Evolutionary conservation across 345 rosid species (phyloP), one percentile per base, ranked within the genome.

Genomic region (Syzygium aromaticum): DNA sequence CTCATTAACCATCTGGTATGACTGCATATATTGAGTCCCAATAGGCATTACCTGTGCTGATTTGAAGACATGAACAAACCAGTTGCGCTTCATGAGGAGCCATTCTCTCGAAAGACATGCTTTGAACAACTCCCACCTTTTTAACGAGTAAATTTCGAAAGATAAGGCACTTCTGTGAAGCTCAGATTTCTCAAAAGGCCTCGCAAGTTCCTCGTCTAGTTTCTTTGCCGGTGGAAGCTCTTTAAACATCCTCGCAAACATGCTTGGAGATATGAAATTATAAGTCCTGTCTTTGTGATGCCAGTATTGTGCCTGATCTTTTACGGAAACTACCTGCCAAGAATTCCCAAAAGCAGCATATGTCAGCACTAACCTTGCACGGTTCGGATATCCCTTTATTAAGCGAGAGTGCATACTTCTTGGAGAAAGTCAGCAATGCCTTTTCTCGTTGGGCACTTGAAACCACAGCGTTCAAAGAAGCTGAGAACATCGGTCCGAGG

Each of bases 221-320:
- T 91, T 86, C 84, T 84, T 88, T 27, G 94, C 96, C 7, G 89
- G 51, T 38, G 90, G 91, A 87, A 88, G 91, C 54, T 84, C 86
- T 83, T 89, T 88, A 92, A 91, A 96, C 84, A 73, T 91, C 43
- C 83, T 85, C 2, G 87, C 88, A 59, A 96, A 91, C 86, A 87
- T 86, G n/a, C 93, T 90, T 10, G 91, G 92, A 16, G 96, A 88
- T 86, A 95, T 86, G 91, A 91, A 92, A 16, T 73, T 87, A 77
- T 94, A 86, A 28, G 95, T 92, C 38, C 51, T 84, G 52, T 93
- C 90, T 21, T 15, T 33, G 12, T 80, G 77, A 38, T 64, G 84
- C 98, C 98, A 93, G 56, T 96, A 95, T 38, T 94, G 95, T 38
- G 91, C 93, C 88, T 95, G 98, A 86, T 96, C 95, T 52, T 94